phyloP scores from a whole-genome alignment of 2,329 filamentous ascomycete species.

The Aspergillus novofumigatus region DNA sequence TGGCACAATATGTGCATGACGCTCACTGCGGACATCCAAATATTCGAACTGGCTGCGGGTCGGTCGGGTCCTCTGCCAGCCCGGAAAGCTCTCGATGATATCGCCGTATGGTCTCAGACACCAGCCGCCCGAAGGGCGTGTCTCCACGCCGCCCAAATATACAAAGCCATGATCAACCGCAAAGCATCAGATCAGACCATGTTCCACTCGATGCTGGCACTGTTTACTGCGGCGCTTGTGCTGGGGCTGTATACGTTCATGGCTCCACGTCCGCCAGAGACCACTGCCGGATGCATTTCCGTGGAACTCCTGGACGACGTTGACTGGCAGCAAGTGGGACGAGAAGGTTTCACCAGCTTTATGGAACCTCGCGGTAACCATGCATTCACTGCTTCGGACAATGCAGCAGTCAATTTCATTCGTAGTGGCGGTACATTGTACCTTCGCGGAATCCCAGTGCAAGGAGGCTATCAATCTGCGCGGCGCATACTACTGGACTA shows the following conservation, averaged over 20 bases:
- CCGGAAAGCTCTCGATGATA: constrained; percentile 47
- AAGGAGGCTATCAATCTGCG: constrained; percentile 50
- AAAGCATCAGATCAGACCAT: constrained; percentile 51
- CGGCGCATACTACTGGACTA: constrained; percentile 50
- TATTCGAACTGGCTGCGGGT: constrained; percentile 52
- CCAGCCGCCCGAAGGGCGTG: constrained; percentile 48
- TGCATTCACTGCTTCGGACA: constrained; percentile 24
- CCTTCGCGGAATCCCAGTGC: constrained; percentile 46
- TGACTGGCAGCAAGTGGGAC: constrained; percentile 47
- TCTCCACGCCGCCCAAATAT: constrained; percentile 51
- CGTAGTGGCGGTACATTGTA: constrained; percentile 46
- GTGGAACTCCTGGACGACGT: constrained; percentile 48
- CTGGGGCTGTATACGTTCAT: constrained; percentile 52
- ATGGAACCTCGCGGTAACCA: constrained; percentile 31
- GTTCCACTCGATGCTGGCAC: constrained; percentile 47
- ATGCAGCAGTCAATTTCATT: constrained; percentile 42
- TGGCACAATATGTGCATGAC: constrained; percentile 54
- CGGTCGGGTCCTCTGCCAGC: constrained; percentile 46
- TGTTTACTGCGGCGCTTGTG: constrained; percentile 51
- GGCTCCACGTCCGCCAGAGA: constrained; percentile 26
- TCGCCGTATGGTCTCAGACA: constrained; percentile 49
- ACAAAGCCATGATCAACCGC: constrained; percentile 48
- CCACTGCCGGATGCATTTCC: constrained; percentile 22
- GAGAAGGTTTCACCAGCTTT: constrained; percentile 43
- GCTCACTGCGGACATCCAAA: constrained; percentile 49